phyloP scores from a whole-genome alignment of 1,139 yeast genomes.

The Taphrina populina region DNA sequence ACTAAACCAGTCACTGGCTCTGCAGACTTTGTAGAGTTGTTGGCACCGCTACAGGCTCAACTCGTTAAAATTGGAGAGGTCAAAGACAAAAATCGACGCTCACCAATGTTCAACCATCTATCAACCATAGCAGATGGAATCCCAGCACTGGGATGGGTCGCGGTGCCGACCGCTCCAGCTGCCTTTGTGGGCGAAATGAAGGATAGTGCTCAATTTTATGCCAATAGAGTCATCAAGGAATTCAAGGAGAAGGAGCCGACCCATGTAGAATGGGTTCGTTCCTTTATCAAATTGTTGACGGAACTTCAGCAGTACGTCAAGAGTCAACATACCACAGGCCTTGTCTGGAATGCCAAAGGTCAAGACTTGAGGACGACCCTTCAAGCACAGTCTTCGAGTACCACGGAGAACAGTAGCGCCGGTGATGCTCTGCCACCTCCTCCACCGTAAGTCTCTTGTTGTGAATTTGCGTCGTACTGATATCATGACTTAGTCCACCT shows the following conservation, averaged over 20 bases:
- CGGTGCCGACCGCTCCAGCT: conserved; percentile 66
- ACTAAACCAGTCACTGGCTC: conserved; percentile 59
- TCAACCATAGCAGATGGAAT: conserved; percentile 85
- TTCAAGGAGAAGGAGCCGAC: conserved; percentile 59
- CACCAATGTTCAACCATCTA: conserved; percentile 65
- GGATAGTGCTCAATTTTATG: conserved; percentile 92
- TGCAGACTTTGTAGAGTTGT: conserved; percentile 50
- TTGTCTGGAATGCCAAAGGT: conserved; percentile 67
- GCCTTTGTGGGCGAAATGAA: conserved; percentile 76
- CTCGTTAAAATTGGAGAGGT: conserved; percentile 60
- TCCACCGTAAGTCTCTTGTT: conserved; percentile 2
- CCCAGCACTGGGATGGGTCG: conserved; percentile 89
- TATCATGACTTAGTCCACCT: conserved; percentile 46
- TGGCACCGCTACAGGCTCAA: conserved; percentile 65
- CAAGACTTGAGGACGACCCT: conserved; percentile 34
- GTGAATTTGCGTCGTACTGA: background rate
- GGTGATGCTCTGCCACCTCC: background rate
- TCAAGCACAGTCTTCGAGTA: background rate
- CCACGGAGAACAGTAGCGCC: background rate
- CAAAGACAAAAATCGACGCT: conserved; percentile 73
- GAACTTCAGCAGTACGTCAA: conserved; percentile 71
- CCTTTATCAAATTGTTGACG: conserved; percentile 62
- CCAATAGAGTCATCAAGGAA: conserved; percentile 84
- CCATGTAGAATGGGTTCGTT: conserved; percentile 79
- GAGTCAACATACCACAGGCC: conserved; percentile 76